Evolutionary conservation across 768 basidiomycete species (phyloP), one percentile per base, ranked within the genome.

Genomic region (Collybiopsis luxurians): DNA sequence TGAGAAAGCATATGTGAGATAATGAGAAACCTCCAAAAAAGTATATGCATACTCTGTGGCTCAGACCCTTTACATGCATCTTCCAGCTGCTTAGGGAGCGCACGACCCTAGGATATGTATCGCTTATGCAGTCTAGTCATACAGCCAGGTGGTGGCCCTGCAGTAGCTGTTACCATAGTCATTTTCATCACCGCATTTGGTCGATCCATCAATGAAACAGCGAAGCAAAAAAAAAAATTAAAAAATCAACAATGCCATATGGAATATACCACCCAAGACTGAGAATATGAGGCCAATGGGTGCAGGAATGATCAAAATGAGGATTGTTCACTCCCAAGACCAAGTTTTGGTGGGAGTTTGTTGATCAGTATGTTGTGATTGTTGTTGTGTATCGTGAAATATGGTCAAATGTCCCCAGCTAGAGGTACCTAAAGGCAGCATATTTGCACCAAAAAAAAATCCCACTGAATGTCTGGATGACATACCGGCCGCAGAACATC

Each of bases 381-480:
- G n/a, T 80, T 80, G 64, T 98, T 96, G 67, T 98, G 96, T 63
- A 99, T 94, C 15, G 96, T 97, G 61, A 98, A 90, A 69, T 96
- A 99, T 0, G 96, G 96, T 9, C 96, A 82, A 63, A 92, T 84
- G 65, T 99, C 95, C 1, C 84, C 84, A 0, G 87, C 83, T 7
- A 92, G 76, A 3, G 94, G 92, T 28, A 96, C 85, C 92, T 94
- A 42, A 15, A 6, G 13, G 21, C 6, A n/a, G 15, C 21, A 10
- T 2, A 34, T 2, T 27, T 36, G 17, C 17, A 19, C 34, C 23
- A 28, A 55, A 28, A n/a, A n/a, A 5, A 40, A 6, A 2, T 30
- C 4, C 13, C 26, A 26, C 26, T 10, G 15, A 13, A 17, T 30
- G 36, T 23, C 11, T 7, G 27, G 27, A 47, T 21, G 15, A 28